Evolutionary conservation across 1,139 yeast genomes (phyloP).

Genomic region (Taphrina populina): DNA sequence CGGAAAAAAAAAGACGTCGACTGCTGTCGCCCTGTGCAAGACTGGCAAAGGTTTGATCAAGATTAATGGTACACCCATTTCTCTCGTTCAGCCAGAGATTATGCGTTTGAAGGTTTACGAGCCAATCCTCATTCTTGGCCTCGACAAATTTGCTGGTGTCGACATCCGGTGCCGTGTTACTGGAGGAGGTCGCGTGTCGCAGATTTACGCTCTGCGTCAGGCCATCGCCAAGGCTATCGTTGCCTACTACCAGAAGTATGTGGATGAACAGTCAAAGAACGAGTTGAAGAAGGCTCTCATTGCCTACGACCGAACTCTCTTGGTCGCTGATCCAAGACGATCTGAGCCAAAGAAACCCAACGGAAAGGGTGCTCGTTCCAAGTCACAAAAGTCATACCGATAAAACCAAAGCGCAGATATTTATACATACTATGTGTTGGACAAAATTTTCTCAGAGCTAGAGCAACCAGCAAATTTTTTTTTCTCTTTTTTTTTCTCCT

Average conservation of each 20-base stretch:
- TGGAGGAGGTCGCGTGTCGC: constrained; percentile 99
- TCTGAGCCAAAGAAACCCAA: constrained; percentile 99
- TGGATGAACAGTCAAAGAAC: constrained; percentile 99
- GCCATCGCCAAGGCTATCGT: constrained; percentile 99
- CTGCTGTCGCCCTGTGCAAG: constrained; percentile 78
- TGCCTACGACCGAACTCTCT: constrained; percentile 98
- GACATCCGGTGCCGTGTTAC: constrained; percentile 98
- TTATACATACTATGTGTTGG: not conserved
- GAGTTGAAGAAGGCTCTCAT: constrained; percentile 98
- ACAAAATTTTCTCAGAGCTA: not conserved
- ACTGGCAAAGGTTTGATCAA: constrained; percentile 37
- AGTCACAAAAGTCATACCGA: constrained; percentile 99
- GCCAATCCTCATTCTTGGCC: constrained; percentile 96
- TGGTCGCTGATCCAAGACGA: constrained; percentile 99
- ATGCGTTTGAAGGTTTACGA: constrained; percentile 96
- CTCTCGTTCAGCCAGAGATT: constrained; percentile 98
- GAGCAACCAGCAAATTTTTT: constrained; percentile 12
- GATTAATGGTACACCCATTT: constrained; percentile 98
- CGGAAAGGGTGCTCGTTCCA: constrained; percentile 99
- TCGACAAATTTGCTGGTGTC: constrained; percentile 97
- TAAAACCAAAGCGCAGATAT: too few relatives aligned
- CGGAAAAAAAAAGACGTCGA: constrained; percentile 99
- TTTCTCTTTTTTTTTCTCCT: not conserved
- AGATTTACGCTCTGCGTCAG: constrained; percentile 96
- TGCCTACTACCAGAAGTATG: constrained; percentile 99